Base-by-base conservation (phyloP, 129 eudicot species). In the Helianthus tuberosus region DNA sequence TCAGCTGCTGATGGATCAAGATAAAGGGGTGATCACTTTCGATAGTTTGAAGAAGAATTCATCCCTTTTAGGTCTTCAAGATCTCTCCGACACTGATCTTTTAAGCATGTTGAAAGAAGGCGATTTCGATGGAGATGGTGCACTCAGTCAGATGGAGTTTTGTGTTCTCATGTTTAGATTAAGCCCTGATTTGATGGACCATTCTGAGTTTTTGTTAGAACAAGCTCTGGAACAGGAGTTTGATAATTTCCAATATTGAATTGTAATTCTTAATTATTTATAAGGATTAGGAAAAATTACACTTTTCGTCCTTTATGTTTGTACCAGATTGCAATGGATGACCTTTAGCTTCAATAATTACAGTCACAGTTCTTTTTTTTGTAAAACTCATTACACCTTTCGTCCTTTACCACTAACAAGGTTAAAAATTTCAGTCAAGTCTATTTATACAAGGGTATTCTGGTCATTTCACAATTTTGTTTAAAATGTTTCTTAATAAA, bases 141-240 rank as follows among this genome's bases (percentile, higher is more conserved):
- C 89, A 9, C 84, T 90, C n/a, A 87, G 75, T 77, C 83, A 91
- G 83, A 91, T 91, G 97, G 97, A 91, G 39, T 91, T 91, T 82
- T 91, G 97, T 63, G 97, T 91, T 49, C 69, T 91, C 60, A 91
- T 91, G 97, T 91, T 91, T 43, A 88, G 97, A 76, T 77, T 88
- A 35, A 88, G 97, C 66, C 97, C 94, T 8, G 88, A 88, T 60
- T 83, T 91, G 77, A 91, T 91, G 91, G 91, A 85, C 3, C 79
- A 88, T 41, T 87, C 94, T 61, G 79, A 84, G 80, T 75, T 62
- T 78, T 85, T 91, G 89, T 82, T 86, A 50, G 91, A 87, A 66
- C 86, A 82, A 63, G 88, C 92, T 68, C 64, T 89, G 15, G 47
- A 80, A 58, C 84, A 80, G 57, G 81, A 83, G 23, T 69, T 80